Evolutionary conservation across 371 early-diverging fungal genomes (phyloP), one percentile per base, ranked within the genome.

Genomic region (Mucor saturninus): DNA sequence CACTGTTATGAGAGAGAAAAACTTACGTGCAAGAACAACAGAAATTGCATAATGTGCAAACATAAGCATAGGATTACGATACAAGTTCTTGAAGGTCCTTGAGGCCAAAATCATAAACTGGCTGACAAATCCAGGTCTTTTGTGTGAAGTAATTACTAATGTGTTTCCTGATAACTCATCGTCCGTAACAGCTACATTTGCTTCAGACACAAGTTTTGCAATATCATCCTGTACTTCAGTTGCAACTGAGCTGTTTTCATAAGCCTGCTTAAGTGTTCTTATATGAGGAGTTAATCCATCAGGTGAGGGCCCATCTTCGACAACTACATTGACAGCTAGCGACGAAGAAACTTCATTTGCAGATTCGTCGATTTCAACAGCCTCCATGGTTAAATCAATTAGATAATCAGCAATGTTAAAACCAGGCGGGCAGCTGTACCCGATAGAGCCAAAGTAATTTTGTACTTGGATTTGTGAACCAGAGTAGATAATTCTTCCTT

Each of bases 391-490:
- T 38, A 94, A 67, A 71, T 95, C 94, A 35, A 95, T 75, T 57
- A 93, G 60, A 68, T 88, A 92, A 65, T 99, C 99, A 0, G 98
- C 98, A 64, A 96, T 90, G 69, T 98, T 97, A 75, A 90, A 96
- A 3, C 93, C 94, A 26, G 85, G 79, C 3, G 98, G 98, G 67
- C 96, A 96, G 0, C 85, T 84, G 40, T 89, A 82, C 0, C 95
- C 96, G 45, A 90, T 74, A 2, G 78, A 80, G 52, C 78, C 78
- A 46, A 96, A 87, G 66, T 91, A 89, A 0, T 57, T 54, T 26
- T 79, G 82, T 26, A 81, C 75, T 10, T 73, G 67, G 3, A 59
- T 37, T 13, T 89, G 86, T 42, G 80, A 74, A 2, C 96, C 96
- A 10, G 95, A 91, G 69, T 90, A 97, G 32, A 93, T 87, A 46